Evolutionary conservation across 2,329 filamentous ascomycete species (phyloP).

Genomic region (Fusarium penzigii): DNA sequence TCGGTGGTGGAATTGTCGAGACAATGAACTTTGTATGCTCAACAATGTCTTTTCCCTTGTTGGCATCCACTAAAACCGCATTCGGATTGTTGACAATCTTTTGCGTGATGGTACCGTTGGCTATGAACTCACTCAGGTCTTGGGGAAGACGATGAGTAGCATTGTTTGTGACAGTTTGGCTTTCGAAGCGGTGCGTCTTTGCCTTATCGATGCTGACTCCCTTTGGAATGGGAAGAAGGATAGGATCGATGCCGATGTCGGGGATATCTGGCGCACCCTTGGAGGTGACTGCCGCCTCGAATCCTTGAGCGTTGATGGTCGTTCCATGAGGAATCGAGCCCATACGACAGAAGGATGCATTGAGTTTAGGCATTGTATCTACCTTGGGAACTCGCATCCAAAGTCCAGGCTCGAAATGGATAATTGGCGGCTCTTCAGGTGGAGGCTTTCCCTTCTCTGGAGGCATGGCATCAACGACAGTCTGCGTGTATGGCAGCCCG

Average conservation of each 20-base stretch:
- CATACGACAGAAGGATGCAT: conserved; percentile 37
- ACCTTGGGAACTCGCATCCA: conserved; percentile 40
- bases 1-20: conserved; percentile 18
- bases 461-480: conserved; percentile 33
- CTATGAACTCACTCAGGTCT: conserved; percentile 29
- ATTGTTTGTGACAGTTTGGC: conserved; percentile 2
- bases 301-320: conserved; percentile 42
- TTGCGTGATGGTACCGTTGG: conserved; percentile 35
- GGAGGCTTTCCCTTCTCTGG: conserved; percentile 16
- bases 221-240: conserved; percentile 4
- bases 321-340: conserved; percentile 45
- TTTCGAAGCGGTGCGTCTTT: conserved; percentile 3
- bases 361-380: conserved; percentile 19
- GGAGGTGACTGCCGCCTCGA: conserved; percentile 18
- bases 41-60: conserved; percentile 32
- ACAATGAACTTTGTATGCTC: conserved; percentile 33
- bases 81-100: conserved; percentile 33
- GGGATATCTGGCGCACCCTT: conserved; percentile 22
- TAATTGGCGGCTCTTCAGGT: conserved; percentile 27
- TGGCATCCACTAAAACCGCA: conserved; percentile 29
- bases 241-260: conserved; percentile 30
- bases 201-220: neutral
- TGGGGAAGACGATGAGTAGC: conserved; percentile 31
- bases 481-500: conserved; percentile 39
- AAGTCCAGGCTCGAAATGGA: conserved; percentile 44